These are phyloP conservation scores for Leishmania amazonensis DNA, from an alignment of 208 protist genomes.

Conservation along the genomic window DNA sequence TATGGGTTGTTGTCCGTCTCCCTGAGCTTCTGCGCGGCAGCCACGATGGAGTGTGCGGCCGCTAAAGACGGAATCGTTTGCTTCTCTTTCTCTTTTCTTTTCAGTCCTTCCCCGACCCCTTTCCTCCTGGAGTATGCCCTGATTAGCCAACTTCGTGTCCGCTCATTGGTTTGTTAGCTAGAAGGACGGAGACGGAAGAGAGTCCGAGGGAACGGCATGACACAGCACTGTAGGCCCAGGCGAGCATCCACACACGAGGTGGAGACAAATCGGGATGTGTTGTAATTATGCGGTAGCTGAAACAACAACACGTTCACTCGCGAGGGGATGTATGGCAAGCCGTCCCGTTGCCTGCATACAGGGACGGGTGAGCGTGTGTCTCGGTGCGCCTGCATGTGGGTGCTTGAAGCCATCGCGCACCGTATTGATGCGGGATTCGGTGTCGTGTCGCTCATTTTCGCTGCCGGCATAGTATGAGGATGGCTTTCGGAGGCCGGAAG, in stretches of 20 bases:
- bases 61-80: neutral
- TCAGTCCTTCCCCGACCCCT: neutral
- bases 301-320: neutral
- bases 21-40: neutral
- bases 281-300: neutral
- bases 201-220: too few relatives aligned
- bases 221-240: too few relatives aligned
- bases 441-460: neutral
- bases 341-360: neutral
- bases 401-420: neutral
- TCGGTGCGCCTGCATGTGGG: neutral
- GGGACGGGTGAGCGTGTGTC: neutral
- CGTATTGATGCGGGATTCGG: neutral
- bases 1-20: neutral
- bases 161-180: neutral
- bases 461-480: neutral
- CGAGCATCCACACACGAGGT: neutral
- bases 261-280: neutral
- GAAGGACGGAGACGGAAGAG: neutral
- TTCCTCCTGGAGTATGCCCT: neutral
- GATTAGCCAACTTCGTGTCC: neutral
- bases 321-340: neutral
- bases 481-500: neutral
- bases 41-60: neutral
- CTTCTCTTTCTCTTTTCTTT: conserved; percentile 29